A percentile compares a stretch with the other conserved stretches of the same genome.
Evolutionary conservation across 78 protist genomes (phyloP).

Genomic region (Dictyostelium intermedium): DNA sequence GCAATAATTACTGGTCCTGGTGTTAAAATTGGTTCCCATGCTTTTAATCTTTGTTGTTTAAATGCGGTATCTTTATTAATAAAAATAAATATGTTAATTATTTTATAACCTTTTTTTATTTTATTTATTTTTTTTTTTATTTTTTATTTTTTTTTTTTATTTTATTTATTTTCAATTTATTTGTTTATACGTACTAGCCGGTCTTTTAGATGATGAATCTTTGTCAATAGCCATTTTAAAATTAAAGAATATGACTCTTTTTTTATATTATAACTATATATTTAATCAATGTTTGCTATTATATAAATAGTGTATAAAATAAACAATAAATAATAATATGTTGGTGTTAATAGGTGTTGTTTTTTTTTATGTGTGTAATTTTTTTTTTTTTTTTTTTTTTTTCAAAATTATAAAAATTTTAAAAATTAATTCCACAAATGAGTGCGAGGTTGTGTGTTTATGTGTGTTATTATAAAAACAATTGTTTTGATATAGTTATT

Average conservation of each 20-base stretch:
- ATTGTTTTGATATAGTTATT: neutral
- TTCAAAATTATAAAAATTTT: too few relatives aligned
- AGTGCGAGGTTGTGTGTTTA: neutral
- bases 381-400: too few relatives aligned
- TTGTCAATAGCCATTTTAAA: neutral
- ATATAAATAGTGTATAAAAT: neutral
- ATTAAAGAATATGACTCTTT: neutral
- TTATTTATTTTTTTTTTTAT: neutral
- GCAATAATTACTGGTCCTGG: constrained; percentile 93
- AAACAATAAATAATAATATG: neutral
- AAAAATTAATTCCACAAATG: neutral
- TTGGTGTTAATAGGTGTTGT: neutral
- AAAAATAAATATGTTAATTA: neutral
- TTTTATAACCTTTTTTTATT: neutral
- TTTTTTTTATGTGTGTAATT: neutral
- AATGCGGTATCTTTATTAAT: constrained; percentile 82
- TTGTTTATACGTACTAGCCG: neutral
- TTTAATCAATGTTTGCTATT: neutral
- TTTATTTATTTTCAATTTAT: neutral
- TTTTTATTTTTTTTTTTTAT: neutral
- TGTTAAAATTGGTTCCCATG: constrained; percentile 98
- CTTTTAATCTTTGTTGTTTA: constrained; percentile 94
- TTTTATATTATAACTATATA: too few relatives aligned
- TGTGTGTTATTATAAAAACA: neutral
- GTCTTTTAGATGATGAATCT: neutral